These are phyloP conservation scores for Claviceps monticola DNA, from an alignment of 2,329 filamentous ascomycete genomes.

Conservation along the genomic window DNA sequence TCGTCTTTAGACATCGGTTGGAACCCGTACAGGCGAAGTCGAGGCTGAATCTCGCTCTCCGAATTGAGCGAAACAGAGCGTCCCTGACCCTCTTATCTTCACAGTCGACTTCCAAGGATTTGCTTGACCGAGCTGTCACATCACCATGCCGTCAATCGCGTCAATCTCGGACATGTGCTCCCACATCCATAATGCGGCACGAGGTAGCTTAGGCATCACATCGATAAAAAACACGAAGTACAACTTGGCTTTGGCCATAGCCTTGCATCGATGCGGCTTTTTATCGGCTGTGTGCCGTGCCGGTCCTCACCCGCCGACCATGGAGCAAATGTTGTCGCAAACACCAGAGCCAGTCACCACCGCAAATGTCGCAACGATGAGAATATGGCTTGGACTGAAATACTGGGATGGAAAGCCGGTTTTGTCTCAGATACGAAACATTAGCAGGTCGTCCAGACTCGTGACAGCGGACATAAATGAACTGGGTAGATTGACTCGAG, in stretches of 20 bases:
- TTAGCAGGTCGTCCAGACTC: constrained; percentile 62
- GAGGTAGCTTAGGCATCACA: constrained; percentile 71
- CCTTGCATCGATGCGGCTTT: constrained; percentile 72
- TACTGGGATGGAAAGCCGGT: constrained; percentile 79
- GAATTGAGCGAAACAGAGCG: too few relatives aligned
- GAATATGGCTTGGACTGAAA: constrained; percentile 82
- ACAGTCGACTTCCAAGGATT: background rate
- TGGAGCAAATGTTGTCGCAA: constrained; percentile 28
- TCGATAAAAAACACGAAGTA: constrained; percentile 70
- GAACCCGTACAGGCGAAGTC: too few relatives aligned
- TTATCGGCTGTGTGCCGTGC: constrained; percentile 64
- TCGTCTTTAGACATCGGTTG: too few relatives aligned
- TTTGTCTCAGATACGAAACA: constrained; percentile 47
- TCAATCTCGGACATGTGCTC: constrained; percentile 72
- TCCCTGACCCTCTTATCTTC: too few relatives aligned
- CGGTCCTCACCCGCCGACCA: constrained; percentile 41
- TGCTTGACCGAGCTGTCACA: background rate
- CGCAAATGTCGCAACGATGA: constrained; percentile 57
- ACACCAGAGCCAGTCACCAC: constrained; percentile 47
- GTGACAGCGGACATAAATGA: constrained; percentile 51
- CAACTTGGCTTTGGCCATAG: constrained; percentile 61
- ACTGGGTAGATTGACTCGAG: constrained; percentile 52
- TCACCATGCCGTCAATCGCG: constrained; percentile 38
- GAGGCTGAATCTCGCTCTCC: too few relatives aligned
- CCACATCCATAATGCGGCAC: constrained; percentile 79